Base-by-base conservation (phyloP, 208 protist genomes). In the Crithidia acanthocephali region DNA sequence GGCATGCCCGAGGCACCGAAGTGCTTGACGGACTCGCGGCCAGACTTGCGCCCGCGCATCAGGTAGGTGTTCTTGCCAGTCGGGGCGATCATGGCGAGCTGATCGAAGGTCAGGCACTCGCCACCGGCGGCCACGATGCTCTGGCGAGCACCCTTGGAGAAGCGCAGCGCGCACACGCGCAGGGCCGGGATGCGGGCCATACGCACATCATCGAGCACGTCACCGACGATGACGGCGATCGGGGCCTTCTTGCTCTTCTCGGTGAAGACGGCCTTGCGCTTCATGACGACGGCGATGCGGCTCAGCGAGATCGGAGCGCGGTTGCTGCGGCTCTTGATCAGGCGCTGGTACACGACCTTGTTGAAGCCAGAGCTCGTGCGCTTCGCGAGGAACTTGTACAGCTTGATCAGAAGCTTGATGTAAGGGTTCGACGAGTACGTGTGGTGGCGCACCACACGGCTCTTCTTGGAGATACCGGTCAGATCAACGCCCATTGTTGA, bases 21-120 rank as follows among this genome's bases (percentile, higher is more conserved):
- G 92, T 99, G 94, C 86, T 99, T 99, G 84, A 93, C 81, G 33
- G 95, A 98, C 85, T 99, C 97, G 69, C 99, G 98, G 44, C 88
- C 86, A 51, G 88, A 95, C 74, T 90, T 94, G 75, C 88, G 92
- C 68, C 99, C 99, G 68, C 98, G 97, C 67, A 99, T 92, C 60
- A 99, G 97, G 58, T 99, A 72, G 70, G 94, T 98, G 81, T 99
- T 99, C 76, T 94, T 91, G 48, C 99, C 99, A 42, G 91, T 99
- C 59, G 99, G 99, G 37, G 91, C 83, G 28, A 95, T 74, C 74
- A 99, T 93, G 52, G 84, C 83, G 65, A 90, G 86, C 81, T 99
- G 98, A 85, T 99, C 99, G 70, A 99, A 99, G 68, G 99, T 99
- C 42, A 99, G 84, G 90, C 88, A 94, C 89, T 99, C 94, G 72